A percentile compares a stretch with the other conserved stretches of the same genome.
Conservation (phyloP, 495 filamentous ascomycete genomes). For the Penicillium crystallinum region DNA sequence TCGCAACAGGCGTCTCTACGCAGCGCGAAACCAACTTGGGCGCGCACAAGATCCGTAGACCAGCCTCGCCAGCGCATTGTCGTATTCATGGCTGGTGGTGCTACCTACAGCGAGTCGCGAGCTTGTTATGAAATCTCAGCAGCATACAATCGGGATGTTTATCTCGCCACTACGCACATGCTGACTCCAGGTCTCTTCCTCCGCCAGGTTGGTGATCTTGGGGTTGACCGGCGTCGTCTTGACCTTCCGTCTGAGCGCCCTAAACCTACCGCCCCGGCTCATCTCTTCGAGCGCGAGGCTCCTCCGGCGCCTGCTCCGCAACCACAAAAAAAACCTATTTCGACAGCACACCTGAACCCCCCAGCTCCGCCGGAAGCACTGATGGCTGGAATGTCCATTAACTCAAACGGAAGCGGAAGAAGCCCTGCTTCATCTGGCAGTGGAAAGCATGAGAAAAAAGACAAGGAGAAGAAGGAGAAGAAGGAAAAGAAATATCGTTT, state of each 20-base stretch:
- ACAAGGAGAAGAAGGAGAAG: slow-evolving; percentile 45
- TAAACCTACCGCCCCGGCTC: slow-evolving; percentile 72
- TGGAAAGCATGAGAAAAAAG: slow-evolving; percentile 30
- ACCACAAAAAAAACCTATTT: slow-evolving; percentile 28
- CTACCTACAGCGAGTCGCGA: slow-evolving; percentile 84
- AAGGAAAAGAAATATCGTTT: slow-evolving; percentile 73
- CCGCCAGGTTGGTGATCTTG: slow-evolving; percentile 73
- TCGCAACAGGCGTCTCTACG: slow-evolving; percentile 69
- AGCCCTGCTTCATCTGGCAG: slow-evolving; percentile 24
- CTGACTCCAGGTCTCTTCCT: slow-evolving; percentile 74
- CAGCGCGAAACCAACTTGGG: slow-evolving; percentile 93
- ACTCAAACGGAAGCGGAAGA: slow-evolving; percentile 33
- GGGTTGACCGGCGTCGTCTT: slow-evolving; percentile 64
- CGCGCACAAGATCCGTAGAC: slow-evolving; percentile 66
- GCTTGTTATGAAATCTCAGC: slow-evolving; percentile 84
- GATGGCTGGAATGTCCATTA: slow-evolving; percentile 56
- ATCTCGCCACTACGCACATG: slow-evolving; percentile 90
- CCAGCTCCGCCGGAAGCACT: slow-evolving; percentile 50
- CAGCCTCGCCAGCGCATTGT: slow-evolving; percentile 88
- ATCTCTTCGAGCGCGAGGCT: slow-evolving; percentile 77
- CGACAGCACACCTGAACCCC: slow-evolving; percentile 22
- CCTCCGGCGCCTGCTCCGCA: slow-evolving; percentile 39
- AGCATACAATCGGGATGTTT: slow-evolving; percentile 68
- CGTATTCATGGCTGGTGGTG: slow-evolving; percentile 93
- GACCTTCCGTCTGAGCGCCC: slow-evolving; percentile 78